Conservation (phyloP, 1,139 yeast species). For the Geotrichum bryndzae region DNA sequence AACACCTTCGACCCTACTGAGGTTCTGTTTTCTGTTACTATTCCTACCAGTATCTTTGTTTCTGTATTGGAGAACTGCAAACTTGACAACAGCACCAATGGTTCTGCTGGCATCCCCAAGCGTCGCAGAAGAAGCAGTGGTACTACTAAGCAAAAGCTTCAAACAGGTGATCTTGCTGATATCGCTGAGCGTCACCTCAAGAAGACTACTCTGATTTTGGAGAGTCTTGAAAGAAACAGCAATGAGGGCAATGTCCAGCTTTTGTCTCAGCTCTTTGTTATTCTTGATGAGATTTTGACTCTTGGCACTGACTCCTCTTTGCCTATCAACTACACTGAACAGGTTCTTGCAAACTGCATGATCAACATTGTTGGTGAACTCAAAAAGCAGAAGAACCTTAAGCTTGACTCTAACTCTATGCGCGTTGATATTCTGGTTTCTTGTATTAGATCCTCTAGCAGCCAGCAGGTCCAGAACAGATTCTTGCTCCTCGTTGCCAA, state of each 20-base stretch:
- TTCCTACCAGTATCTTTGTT: slow-evolving; percentile 45
- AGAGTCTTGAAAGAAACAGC: slow-evolving; percentile 57
- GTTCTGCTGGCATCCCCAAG: slow-evolving; percentile 40
- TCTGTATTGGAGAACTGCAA: slow-evolving; percentile 48
- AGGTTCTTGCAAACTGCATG: slow-evolving; percentile 84
- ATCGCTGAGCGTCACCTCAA: slow-evolving; percentile 74
- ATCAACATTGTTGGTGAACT: slow-evolving; percentile 52
- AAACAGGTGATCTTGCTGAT: slow-evolving; percentile 56
- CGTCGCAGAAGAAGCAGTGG: slow-evolving; percentile 75
- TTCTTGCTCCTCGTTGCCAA: slow-evolving; percentile 78
- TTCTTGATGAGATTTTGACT: slow-evolving; percentile 79
- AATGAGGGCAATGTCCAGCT: slow-evolving; percentile 48
- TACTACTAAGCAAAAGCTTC: slow-evolving; percentile 67
- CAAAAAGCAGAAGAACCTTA: slow-evolving; percentile 28
- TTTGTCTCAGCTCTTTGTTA: slow-evolving; percentile 49
- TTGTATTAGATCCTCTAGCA: slow-evolving; percentile 78
- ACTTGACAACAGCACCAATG: slow-evolving; percentile 32
- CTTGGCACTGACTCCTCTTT: slow-evolving; percentile 86
- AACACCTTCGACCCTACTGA: slow-evolving; percentile 50
- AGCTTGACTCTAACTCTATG: slow-evolving; percentile 58
- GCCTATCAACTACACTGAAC: slow-evolving; percentile 88
- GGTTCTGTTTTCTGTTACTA: slow-evolving; percentile 44
- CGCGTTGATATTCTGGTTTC: slow-evolving; percentile 89
- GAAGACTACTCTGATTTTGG: slow-evolving; percentile 72
- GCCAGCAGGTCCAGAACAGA: slow-evolving; percentile 93